Base-by-base conservation (phyloP, 441 rosid species). In the Erodium chrysanthum region DNA sequence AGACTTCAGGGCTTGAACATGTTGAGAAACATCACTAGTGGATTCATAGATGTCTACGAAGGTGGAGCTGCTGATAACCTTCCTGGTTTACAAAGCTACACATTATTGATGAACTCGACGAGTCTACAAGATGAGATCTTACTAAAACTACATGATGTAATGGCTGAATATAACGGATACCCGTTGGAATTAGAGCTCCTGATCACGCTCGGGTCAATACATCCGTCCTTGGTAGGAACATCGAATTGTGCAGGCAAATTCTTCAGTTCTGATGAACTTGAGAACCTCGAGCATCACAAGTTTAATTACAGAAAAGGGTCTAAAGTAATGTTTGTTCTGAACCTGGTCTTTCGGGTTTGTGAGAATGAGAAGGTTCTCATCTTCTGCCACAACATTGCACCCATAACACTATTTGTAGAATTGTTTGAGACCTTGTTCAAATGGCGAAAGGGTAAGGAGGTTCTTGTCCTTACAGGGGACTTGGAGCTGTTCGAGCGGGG, bases 381-480 rank as follows among this genome's bases (percentile, higher is more conserved):
- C 31, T 94, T 94, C 64, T 94, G 97, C 82, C 99, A 94, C 83
- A 91, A 91, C 78, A 94, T 94, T 70, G 99, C 99, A 0, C 99
- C 99, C 9, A 94, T 94, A 44, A 54, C 74, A 56, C 63, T 91
- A 66, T 88, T 94, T 46, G 25, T 76, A 0, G 90, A 88, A 44
- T 65, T 94, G 65, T 91, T 94, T 20, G 85, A 94, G 78, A 83
- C 64, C 18, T 73, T 94, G 61, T 94, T 89, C 65, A 76, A 80
- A 62, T 94, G 97, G 96, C 80, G 79, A 67, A 85, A 70, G 78
- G 96, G 96, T 25, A 80, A 79, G 76, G 97, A 94, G 81, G 79
- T 91, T 56, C 71, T 88, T 74, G 81, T 87, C 67, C 84, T 89
- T 31, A 85, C 97, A 0, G 98, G 98, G 22, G 98, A 94, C 40